Percentiles rank a stretch among this genome's conserved stretches.
Conservation (phyloP, 805 yeast species). For the Saitoella complicata region DNA sequence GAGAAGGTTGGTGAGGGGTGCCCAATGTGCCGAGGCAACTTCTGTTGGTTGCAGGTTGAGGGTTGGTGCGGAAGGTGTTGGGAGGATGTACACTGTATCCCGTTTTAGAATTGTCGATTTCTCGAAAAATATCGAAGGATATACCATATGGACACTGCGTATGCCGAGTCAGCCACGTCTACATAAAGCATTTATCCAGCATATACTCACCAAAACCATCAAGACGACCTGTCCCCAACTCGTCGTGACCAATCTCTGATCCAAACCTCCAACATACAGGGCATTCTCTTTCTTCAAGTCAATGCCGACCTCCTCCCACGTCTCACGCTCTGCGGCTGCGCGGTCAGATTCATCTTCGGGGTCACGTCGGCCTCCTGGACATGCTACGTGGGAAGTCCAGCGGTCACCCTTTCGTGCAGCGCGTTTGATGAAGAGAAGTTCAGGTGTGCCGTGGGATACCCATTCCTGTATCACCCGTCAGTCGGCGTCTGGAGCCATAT, state of each 20-base stretch:
- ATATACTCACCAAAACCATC: constrained; percentile 22
- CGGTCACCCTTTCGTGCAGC: constrained; percentile 21
- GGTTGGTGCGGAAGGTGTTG: constrained; percentile 9
- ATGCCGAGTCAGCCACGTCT: background rate
- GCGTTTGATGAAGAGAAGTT: constrained; percentile 24
- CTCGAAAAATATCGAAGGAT: background rate
- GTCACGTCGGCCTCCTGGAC: constrained; percentile 27
- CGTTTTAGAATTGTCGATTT: background rate
- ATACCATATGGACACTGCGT: background rate
- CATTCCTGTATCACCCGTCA: background rate
- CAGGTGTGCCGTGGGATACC: constrained; percentile 12
- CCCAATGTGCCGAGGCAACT: constrained; percentile 25
- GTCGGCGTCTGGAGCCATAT: too few relatives aligned
- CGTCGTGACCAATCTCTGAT: constrained; percentile 15
- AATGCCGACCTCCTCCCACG: constrained; percentile 25
- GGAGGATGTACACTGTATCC: constrained; percentile 17
- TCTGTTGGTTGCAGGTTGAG: constrained; percentile 20
- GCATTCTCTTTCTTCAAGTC: constrained; percentile 17
- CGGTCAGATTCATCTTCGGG: constrained; percentile 20
- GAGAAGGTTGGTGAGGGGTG: constrained; percentile 17
- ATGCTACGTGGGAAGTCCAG: constrained; percentile 27
- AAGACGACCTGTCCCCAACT: constrained; percentile 8
- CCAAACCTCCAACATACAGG: constrained; percentile 20
- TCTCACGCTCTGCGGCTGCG: constrained; percentile 23
- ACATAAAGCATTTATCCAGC: constrained; percentile 7